These are phyloP conservation scores for Fusarium sublunatum DNA, from an alignment of 2,329 filamentous ascomycete species.

Conservation along the genomic window DNA sequence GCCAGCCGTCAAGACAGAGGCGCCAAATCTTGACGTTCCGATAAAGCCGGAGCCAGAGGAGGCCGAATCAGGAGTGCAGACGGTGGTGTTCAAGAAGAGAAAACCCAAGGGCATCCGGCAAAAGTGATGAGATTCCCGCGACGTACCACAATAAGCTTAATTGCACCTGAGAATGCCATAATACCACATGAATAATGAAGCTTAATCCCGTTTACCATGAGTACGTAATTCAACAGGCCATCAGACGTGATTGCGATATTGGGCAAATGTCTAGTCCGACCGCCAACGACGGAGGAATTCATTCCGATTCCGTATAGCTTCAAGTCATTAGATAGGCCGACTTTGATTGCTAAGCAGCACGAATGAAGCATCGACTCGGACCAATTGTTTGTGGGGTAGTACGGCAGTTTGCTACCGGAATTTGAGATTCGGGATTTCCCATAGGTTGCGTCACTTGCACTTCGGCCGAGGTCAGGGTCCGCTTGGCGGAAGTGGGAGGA, in stretches of 20 bases:
- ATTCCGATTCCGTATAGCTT: conserved; percentile 1
- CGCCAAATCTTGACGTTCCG: conserved; percentile 34
- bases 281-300: neutral
- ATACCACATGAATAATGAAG: conserved; percentile 29
- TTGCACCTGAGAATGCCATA: conserved; percentile 9
- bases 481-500: conserved; percentile 3
- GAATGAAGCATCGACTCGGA: conserved; percentile 10
- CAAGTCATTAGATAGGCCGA: neutral
- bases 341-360: conserved; percentile 27
- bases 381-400: conserved; percentile 17
- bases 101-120: conserved; percentile 75
- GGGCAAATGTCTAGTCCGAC: too few species aligned
- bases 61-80: conserved; percentile 46
- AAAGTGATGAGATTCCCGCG: conserved; percentile 55
- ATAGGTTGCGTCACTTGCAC: conserved; percentile 36
- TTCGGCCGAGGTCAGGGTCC: conserved; percentile 14
- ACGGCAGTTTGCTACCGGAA: conserved; percentile 15
- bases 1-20: conserved; percentile 57
- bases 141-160: conserved; percentile 6
- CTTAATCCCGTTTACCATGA: neutral
- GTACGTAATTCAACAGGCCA: too few species aligned
- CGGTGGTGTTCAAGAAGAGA: conserved; percentile 82
- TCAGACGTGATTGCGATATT: too few species aligned
- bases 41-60: conserved; percentile 49
- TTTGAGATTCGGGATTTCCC: conserved; percentile 9